phyloP scores from a whole-genome alignment of 1,284 basidiomycete genomes.

The Sanguinoderma infundibulare region DNA sequence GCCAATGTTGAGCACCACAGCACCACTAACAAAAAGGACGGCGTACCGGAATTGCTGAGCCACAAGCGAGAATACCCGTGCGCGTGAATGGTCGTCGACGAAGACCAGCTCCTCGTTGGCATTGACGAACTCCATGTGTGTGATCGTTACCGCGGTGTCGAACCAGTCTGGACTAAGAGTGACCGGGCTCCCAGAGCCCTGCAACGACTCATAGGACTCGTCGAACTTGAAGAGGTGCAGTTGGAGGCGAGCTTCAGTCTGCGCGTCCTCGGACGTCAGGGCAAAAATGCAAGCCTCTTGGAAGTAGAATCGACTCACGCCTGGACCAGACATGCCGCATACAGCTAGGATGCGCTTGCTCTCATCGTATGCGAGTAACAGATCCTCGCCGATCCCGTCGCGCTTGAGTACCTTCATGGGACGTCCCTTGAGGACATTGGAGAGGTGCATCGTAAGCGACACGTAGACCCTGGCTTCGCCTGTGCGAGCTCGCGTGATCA shows the following conservation, averaged over 20 bases:
- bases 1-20: no score
- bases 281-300: no score
- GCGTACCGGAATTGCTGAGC: constrained; percentile 55
- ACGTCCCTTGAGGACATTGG: constrained; percentile 24
- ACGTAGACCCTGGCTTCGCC: constrained; percentile 44
- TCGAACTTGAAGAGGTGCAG: constrained; percentile 52
- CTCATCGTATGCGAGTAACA: constrained; percentile 55
- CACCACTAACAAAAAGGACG: no score
- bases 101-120: constrained; percentile 55
- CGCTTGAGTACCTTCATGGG: constrained; percentile 35
- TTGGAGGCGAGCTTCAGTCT: constrained; percentile 31
- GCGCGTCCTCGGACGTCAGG: neutral
- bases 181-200: constrained; percentile 42
- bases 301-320: neutral
- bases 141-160: constrained; percentile 33
- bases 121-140: constrained; percentile 43
- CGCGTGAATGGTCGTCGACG: constrained; percentile 44
- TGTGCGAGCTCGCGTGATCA: constrained; percentile 43
- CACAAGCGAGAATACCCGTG: constrained; percentile 53
- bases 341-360: constrained; percentile 49
- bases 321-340: constrained; percentile 39
- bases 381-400: constrained; percentile 49
- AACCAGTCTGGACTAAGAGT: constrained; percentile 54
- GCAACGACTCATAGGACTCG: constrained; percentile 43
- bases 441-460: constrained; percentile 34